These are phyloP conservation scores for Lycium ferocissimum DNA, from an alignment of 257 asterid species.

Conservation along the genomic window DNA sequence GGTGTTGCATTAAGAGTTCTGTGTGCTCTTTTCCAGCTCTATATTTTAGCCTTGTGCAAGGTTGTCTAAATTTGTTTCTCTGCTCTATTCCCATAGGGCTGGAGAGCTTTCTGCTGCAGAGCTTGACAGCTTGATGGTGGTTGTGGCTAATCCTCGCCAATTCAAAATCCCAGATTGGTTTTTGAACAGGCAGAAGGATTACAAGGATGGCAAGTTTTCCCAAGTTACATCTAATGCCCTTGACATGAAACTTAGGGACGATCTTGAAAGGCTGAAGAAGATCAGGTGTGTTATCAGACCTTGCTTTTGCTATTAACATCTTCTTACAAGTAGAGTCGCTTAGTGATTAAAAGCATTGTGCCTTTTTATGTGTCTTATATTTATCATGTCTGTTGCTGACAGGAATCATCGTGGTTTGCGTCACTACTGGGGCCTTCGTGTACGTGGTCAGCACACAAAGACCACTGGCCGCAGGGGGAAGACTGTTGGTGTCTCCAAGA, in stretches of 20 bases:
- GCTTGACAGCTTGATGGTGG: slow-evolving; percentile 50
- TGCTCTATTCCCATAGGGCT: slow-evolving; percentile 37
- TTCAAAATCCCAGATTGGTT: slow-evolving; percentile 64
- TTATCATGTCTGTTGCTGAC: slow-evolving; percentile 10
- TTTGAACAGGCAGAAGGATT: slow-evolving; percentile 61
- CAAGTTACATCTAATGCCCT: slow-evolving; percentile 60
- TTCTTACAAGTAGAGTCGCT: background rate
- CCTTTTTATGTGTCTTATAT: background rate
- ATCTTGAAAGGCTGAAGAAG: slow-evolving; percentile 53
- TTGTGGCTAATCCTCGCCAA: slow-evolving; percentile 57
- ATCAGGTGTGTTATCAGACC: slow-evolving; percentile 37
- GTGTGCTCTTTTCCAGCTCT: background rate
- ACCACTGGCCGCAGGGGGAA: slow-evolving; percentile 95
- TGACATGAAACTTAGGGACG: slow-evolving; percentile 67
- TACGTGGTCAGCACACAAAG: slow-evolving; percentile 97
- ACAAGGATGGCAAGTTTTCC: slow-evolving; percentile 56
- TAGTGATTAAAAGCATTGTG: background rate
- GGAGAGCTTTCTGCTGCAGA: slow-evolving; percentile 57
- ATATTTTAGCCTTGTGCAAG: background rate
- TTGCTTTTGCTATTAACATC: background rate
- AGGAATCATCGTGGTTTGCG: slow-evolving; percentile 97
- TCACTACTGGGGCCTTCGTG: slow-evolving; percentile 96
- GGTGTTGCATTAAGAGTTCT: background rate
- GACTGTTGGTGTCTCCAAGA: slow-evolving; percentile 98
- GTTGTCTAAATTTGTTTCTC: background rate